Percentiles rank a stretch among this genome's conserved stretches.
These are phyloP conservation scores for Strobilomyces echinocephalus DNA, from an alignment of 768 basidiomycete genomes.

Conservation along the genomic window DNA sequence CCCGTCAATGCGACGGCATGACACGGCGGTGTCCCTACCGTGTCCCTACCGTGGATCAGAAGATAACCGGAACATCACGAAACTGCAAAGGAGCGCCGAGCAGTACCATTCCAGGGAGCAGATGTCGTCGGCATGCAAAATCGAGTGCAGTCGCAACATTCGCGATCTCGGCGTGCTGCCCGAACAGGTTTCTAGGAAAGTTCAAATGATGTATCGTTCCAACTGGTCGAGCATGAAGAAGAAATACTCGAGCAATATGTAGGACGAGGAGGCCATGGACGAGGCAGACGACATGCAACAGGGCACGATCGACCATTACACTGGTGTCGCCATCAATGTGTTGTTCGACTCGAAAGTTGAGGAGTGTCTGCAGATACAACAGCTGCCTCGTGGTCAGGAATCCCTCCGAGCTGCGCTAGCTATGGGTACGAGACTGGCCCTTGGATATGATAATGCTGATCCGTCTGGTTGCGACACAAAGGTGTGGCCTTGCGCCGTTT, in stretches of 20 bases:
- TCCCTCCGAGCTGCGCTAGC: conserved; percentile 97
- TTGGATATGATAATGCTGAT: conserved; percentile 1
- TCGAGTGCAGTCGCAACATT: conserved; percentile 93
- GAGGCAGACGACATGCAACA: conserved; percentile 71
- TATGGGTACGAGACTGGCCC: conserved; percentile 49
- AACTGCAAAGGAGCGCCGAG: conserved; percentile 93
- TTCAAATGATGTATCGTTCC: conserved; percentile 8
- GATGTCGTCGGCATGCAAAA: conserved; percentile 77
- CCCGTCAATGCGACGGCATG: too few species aligned
- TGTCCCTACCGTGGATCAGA: conserved; percentile 38
- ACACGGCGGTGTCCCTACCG: too few species aligned
- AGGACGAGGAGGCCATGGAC: conserved; percentile 68
- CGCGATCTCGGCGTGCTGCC: conserved; percentile 94
- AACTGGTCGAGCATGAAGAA: conserved; percentile 99
- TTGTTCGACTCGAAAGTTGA: conserved; percentile 99
- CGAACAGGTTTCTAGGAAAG: conserved; percentile 58
- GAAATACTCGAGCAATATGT: conserved; percentile 89
- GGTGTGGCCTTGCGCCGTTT: conserved; percentile 98
- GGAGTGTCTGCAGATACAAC: conserved; percentile 94
- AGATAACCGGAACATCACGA: conserved; percentile 80
- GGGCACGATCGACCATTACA: conserved; percentile 86
- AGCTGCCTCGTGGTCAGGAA: conserved; percentile 96
- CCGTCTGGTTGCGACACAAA: conserved; percentile 86
- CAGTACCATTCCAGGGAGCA: conserved; percentile 90
- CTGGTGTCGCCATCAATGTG: conserved; percentile 95